These are phyloP conservation scores for Dactylellina haptotyla DNA, from an alignment of 2,329 filamentous ascomycete species.

Conservation along the genomic window DNA sequence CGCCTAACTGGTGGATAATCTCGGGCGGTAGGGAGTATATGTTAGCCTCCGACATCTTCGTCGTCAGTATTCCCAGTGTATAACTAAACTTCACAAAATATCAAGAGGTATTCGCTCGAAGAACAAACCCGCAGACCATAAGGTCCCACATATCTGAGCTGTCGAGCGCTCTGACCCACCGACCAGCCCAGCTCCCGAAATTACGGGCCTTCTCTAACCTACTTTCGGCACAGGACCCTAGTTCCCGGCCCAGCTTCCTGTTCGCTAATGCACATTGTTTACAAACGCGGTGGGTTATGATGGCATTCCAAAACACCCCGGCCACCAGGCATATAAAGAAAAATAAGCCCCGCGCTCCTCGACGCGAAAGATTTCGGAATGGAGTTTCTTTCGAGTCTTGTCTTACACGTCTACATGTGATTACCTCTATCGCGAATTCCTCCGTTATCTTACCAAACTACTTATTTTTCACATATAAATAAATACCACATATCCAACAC, in stretches of 20 bases:
- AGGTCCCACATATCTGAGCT: no score
- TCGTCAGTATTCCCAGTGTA: no score
- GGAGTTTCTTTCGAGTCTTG: no score
- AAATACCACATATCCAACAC: slow-evolving; percentile 39
- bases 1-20: not conserved
- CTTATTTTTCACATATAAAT: not conserved
- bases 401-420: slow-evolving; percentile 8
- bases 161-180: not conserved
- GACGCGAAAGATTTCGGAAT: slow-evolving; percentile 56
- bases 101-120: no score
- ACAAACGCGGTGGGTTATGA: slow-evolving; percentile 9
- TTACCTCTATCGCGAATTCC: not conserved
- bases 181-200: not conserved
- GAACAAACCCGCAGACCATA: no score
- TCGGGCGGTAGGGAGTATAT: not conserved
- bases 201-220: not conserved
- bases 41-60: no score
- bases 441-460: not conserved
- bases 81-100: no score
- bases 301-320: not conserved
- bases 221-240: not conserved
- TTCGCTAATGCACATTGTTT: slow-evolving; percentile 21
- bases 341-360: slow-evolving; percentile 58
- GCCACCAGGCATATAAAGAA: not conserved
- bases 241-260: slow-evolving; percentile 14